Percentiles rank a stretch among this genome's conserved stretches.
Conservation (phyloP, 2,329 filamentous ascomycete species). For the Gnomoniopsis sp. region DNA sequence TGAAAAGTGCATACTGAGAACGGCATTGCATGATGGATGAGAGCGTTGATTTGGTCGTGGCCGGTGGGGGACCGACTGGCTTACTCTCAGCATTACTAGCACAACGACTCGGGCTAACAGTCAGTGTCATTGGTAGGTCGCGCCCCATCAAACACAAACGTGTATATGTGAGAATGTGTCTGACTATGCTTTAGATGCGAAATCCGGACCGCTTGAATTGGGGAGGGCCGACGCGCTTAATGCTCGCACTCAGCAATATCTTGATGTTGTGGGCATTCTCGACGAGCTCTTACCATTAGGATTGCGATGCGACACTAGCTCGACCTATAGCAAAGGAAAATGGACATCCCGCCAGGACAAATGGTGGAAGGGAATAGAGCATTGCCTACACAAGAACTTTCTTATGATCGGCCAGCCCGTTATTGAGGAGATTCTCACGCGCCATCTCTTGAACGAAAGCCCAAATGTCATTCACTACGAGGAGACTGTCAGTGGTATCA, state of each 20-base stretch:
- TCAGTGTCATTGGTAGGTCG: slow-evolving; percentile 34
- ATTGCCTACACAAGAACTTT: slow-evolving; percentile 44
- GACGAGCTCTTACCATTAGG: slow-evolving; percentile 38
- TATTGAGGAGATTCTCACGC: slow-evolving; percentile 37
- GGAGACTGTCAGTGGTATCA: slow-evolving; percentile 32
- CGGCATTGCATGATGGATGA: background rate
- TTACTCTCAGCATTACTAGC: slow-evolving; percentile 42
- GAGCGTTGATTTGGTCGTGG: slow-evolving; percentile 33
- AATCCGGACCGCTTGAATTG: slow-evolving; percentile 34
- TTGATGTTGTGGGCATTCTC: slow-evolving; percentile 41
- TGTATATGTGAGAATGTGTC: background rate
- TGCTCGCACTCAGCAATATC: slow-evolving; percentile 45
- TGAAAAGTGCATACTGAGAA: background rate
- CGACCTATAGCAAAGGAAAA: slow-evolving; percentile 42
- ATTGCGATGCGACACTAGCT: slow-evolving; percentile 49
- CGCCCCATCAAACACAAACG: background rate
- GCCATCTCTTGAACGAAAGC: slow-evolving; percentile 26
- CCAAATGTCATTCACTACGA: slow-evolving; percentile 31
- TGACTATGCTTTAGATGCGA: slow-evolving; percentile 30
- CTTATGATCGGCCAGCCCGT: slow-evolving; percentile 48
- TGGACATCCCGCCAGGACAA: slow-evolving; percentile 45
- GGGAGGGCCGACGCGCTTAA: slow-evolving; percentile 47
- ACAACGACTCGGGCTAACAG: slow-evolving; percentile 36
- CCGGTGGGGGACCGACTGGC: slow-evolving; percentile 44
- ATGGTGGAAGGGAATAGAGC: slow-evolving; percentile 45